Conservation (phyloP, 1,284 basidiomycete genomes). For the Laetiporus sulphureus region DNA sequence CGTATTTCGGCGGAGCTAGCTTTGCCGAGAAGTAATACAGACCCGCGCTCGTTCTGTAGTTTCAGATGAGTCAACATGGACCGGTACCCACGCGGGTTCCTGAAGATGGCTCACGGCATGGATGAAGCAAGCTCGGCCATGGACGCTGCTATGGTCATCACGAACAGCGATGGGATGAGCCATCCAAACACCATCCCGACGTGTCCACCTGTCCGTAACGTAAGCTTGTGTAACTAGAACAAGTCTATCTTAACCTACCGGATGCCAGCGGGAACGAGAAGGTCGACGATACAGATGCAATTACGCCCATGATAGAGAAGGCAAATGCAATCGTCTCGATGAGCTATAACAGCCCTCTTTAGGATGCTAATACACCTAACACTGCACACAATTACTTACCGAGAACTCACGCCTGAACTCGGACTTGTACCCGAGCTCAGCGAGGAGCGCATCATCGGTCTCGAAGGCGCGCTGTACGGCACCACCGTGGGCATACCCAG, state of each 20-base stretch:
- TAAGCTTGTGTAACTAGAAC: not conserved
- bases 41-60: slow-evolving; percentile 43
- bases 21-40: slow-evolving; percentile 74
- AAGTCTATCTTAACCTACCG: slow-evolving; percentile 29
- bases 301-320: slow-evolving; percentile 72
- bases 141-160: slow-evolving; percentile 57
- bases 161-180: slow-evolving; percentile 67
- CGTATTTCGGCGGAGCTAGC: slow-evolving; percentile 52
- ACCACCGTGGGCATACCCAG: slow-evolving; percentile 8
- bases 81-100: slow-evolving; percentile 46
- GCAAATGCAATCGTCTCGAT: slow-evolving; percentile 63
- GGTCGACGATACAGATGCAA: slow-evolving; percentile 63
- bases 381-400: slow-evolving; percentile 29
- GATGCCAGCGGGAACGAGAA: slow-evolving; percentile 56
- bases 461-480: slow-evolving; percentile 27
- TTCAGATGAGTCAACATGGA: too few species aligned
- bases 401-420: slow-evolving; percentile 77
- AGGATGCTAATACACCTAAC: not conserved
- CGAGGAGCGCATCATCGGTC: slow-evolving; percentile 52
- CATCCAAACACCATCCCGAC: slow-evolving; percentile 76
- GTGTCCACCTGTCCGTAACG: slow-evolving; percentile 46
- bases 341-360: slow-evolving; percentile 29
- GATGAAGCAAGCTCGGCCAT: slow-evolving; percentile 69
- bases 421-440: slow-evolving; percentile 65
- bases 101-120: slow-evolving; percentile 56